Percentiles rank a stretch among this genome's conserved stretches.
Evolutionary conservation across 2,329 filamentous ascomycete genomes (phyloP).

Genomic region (Colletotrichum paranaense): DNA sequence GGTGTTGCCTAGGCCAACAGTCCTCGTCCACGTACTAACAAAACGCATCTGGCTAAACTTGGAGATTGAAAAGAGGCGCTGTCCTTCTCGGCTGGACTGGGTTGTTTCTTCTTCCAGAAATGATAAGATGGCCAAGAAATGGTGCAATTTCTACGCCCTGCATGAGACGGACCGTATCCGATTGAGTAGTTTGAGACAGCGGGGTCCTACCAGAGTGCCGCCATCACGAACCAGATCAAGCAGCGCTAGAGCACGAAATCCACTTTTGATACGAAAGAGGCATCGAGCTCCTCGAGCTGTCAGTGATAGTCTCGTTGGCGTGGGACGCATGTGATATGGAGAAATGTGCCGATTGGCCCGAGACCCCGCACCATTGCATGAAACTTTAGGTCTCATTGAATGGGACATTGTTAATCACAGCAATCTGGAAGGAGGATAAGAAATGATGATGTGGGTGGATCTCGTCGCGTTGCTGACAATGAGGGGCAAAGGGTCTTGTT

Average conservation of each 20-base stretch:
- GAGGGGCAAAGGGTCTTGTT: slow-evolving; percentile 21
- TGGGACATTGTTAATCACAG: slow-evolving; percentile 14
- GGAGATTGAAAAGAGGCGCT: neutral
- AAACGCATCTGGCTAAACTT: slow-evolving; percentile 17
- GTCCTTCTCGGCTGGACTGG: neutral
- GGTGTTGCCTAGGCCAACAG: slow-evolving; percentile 13
- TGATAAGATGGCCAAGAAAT: slow-evolving; percentile 32
- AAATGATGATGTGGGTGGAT: slow-evolving; percentile 8
- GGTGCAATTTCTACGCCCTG: slow-evolving; percentile 23
- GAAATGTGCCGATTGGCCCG: slow-evolving; percentile 32
- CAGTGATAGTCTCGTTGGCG: slow-evolving; percentile 4
- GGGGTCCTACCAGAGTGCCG: neutral
- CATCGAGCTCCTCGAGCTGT: neutral
- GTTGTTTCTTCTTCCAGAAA: slow-evolving; percentile 21
- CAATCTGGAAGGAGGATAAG: slow-evolving; percentile 34
- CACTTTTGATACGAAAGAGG: slow-evolving; percentile 33
- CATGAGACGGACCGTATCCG: slow-evolving; percentile 26
- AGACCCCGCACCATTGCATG: slow-evolving; percentile 33
- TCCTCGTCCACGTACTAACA: neutral
- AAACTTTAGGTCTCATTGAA: slow-evolving; percentile 14
- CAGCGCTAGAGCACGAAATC: neutral
- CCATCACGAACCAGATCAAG: neutral
- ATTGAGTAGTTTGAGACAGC: slow-evolving; percentile 29
- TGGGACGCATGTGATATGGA: slow-evolving; percentile 28
- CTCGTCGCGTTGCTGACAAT: slow-evolving; percentile 8